Base-by-base conservation (phyloP, 208 protist genomes). In the Herpetomonas samuelpessoai region DNA sequence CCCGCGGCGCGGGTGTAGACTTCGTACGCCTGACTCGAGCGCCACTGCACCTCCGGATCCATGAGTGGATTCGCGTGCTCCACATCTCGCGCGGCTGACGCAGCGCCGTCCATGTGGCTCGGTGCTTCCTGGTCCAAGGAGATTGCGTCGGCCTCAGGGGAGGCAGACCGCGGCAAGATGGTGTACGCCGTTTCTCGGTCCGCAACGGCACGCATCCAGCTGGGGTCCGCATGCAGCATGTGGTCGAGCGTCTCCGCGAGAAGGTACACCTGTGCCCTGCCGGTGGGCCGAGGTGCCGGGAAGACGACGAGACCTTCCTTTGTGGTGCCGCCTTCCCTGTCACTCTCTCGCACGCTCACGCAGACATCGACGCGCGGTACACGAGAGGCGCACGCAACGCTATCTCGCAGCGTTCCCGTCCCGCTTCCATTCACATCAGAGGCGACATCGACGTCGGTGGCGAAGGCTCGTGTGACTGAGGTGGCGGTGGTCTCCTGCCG, bases 211-310 rank as follows among this genome's bases (percentile, higher is more conserved):
- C 65, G 62, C 27, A 95, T 71, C 58, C 73, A 65, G 18, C 60
- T 65, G 21, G 74, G 76, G 44, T 81, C 73, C 24, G 76, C 52
- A 0, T 67, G 49, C 62, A 93, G 65, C 86, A 96, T 93, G 56
- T 77, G 68, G 68, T 96, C 90, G 4, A 96, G 53, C 18, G 78
- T 77, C 47, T 91, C 82, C 0, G 82, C 84, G 16, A 96, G 74
- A 19, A 96, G 65, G 60, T 93, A 96, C 47, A 93, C 86, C 71
- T 96, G 84, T 0, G 86, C 75, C 10, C 90, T 78, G 10, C 82
- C 83, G n/a, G 63, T 66, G 7, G 86, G 80, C 24, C 76, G 71
- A 6, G 44, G 50, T 4, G 82, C 80, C 19, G 90, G 90, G 71
- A 93, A 93, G 55, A 83, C 30, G 58, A 60, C 41, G 14, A 52